Base-by-base conservation (phyloP, 2,329 filamentous ascomycete species). In the Xylaria multiplex region DNA sequence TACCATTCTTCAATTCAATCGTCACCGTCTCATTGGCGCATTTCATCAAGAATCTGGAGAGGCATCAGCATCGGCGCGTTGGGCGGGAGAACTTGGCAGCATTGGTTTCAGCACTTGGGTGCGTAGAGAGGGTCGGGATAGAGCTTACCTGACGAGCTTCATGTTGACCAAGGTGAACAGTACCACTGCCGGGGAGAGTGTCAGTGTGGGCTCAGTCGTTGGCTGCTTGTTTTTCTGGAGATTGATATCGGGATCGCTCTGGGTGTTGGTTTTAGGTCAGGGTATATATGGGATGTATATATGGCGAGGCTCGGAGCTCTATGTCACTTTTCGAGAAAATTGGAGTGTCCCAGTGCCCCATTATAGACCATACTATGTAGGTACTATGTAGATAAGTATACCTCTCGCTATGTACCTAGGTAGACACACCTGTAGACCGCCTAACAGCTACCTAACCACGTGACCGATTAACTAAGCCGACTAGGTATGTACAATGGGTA, bases 21-120 rank as follows among this genome's bases (percentile, higher is more conserved):
- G 95, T 98, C 76, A 98, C 96, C 76, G 96, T 97, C 85, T 99
- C 96, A 81, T 97, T 98, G 81, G 92, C 90, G 82, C 95, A 98
- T 86, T 99, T 99, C 95, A 98, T 98, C 75, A 99, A 86, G 81
- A 99, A 99, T 80, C 96, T 98, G 80, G 69, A 65, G 69, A 64
- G 66, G 56, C 55, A 73, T 80, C 72, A 79, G 77, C 72, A 74
- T 68, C 68, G 66, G 56, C 67, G 71, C 58, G 68, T 62, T 42
- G 69, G 74, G 73, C 64, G 72, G 40, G 72, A 68, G 65, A 73
- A 73, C 69, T 81, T 81, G 73, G 73, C 73, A 69, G 72, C 72
- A 70, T 73, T 66, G 53, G 74, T 68, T 74, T 74, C 70, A 80
- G 81, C 83, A 86, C 80, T 83, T 80, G 79, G 77, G 75, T 79